Evolutionary conservation across 306 rosid genomes (phyloP).

Genomic region (Inga laurina): DNA sequence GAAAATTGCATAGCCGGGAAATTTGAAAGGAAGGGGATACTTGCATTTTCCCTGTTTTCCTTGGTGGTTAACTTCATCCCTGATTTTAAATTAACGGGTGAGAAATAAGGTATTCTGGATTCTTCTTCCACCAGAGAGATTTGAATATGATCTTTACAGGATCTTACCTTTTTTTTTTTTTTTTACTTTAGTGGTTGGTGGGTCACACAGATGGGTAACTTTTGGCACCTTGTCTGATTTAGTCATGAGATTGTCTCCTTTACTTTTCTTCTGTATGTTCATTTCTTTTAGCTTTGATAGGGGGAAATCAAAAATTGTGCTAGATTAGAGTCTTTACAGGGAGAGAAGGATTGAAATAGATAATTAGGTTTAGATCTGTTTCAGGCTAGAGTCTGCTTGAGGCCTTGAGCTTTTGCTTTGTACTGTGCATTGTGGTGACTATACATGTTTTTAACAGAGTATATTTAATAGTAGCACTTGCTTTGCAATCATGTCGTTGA

Average conservation of each 20-base stretch:
- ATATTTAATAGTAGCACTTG: not conserved
- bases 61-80: not conserved
- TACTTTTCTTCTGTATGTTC: slow-evolving; percentile 35
- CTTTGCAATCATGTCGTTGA: slow-evolving; percentile 11
- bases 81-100: slow-evolving; percentile 52
- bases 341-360: slow-evolving; percentile 39
- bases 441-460: slow-evolving; percentile 22
- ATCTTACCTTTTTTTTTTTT: slow-evolving; percentile 2
- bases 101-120: slow-evolving; percentile 61
- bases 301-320: slow-evolving; percentile 22
- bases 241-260: slow-evolving; percentile 50
- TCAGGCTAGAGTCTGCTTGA: slow-evolving; percentile 19
- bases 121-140: slow-evolving; percentile 36
- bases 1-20: not conserved
- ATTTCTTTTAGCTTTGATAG: slow-evolving; percentile 27
- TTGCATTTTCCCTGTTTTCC: not conserved
- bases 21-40: not conserved
- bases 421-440: slow-evolving; percentile 32
- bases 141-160: slow-evolving; percentile 31
- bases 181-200: slow-evolving; percentile 44
- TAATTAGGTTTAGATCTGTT: slow-evolving; percentile 32
- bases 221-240: slow-evolving; percentile 47
- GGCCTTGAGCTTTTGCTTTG: slow-evolving; percentile 34
- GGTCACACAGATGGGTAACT: slow-evolving; percentile 57
- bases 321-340: slow-evolving; percentile 38